A percentile compares a stretch with the other conserved stretches of the same genome.
These are phyloP conservation scores for Podila epicladia DNA, from an alignment of 192 early-diverging fungal genomes.

Conservation along the genomic window DNA sequence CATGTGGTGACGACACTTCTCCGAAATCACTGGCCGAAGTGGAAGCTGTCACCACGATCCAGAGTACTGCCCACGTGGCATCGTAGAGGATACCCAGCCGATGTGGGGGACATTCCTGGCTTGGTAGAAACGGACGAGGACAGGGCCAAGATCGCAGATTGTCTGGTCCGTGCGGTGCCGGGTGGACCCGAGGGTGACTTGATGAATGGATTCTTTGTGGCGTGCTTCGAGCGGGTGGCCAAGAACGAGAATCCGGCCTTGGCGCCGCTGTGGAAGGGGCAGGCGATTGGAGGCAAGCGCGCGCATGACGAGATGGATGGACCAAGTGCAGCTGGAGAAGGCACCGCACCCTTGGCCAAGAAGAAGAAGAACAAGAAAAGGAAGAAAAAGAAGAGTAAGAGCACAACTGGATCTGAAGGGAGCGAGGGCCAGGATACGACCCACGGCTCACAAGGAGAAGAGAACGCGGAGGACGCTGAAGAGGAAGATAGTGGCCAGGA, in stretches of 20 bases:
- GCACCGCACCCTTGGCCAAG: background rate
- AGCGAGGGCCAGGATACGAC: background rate
- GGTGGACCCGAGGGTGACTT: conserved; percentile 85
- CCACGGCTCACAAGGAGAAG: background rate
- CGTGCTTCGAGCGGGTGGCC: conserved; percentile 81
- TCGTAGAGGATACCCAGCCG: conserved; percentile 74
- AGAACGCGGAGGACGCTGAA: background rate
- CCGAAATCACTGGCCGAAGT: conserved; percentile 46
- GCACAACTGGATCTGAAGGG: background rate
- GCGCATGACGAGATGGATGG: conserved; percentile 9
- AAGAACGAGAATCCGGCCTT: conserved; percentile 21
- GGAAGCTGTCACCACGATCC: conserved; percentile 64
- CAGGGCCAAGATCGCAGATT: conserved; percentile 45
- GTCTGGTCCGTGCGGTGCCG: conserved; percentile 71
- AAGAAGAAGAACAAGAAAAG: conserved; percentile 53
- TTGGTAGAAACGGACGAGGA: conserved; percentile 41
- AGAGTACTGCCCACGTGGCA: conserved; percentile 85
- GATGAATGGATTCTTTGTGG: conserved; percentile 98
- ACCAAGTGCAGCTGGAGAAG: background rate
- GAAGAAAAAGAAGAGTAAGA: conserved; percentile 22
- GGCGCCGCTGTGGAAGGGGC: conserved; percentile 24
- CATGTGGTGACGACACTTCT: conserved; percentile 86
- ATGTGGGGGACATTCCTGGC: conserved; percentile 54
- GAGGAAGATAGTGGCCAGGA: background rate
- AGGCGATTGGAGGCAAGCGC: conserved; percentile 25